Evolutionary conservation across 2,329 filamentous ascomycete species (phyloP).

Genomic region (Botrytis cinerea): DNA sequence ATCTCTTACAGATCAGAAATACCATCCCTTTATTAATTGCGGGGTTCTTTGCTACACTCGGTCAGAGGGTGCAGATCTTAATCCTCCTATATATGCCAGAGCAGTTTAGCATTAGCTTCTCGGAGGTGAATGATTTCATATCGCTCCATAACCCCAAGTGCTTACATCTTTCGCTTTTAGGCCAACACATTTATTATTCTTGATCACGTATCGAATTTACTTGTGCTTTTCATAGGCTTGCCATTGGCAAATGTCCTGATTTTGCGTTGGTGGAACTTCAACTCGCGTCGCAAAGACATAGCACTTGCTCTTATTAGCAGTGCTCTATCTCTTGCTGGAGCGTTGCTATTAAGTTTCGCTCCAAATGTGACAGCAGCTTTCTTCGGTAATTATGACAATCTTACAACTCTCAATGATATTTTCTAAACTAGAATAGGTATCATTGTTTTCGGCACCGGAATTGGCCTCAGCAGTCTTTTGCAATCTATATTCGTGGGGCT

Average conservation of each 20-base stretch:
- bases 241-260: neutral
- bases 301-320: too few relatives aligned
- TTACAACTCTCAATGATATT: too few relatives aligned
- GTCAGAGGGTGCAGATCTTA: neutral
- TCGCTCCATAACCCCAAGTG: neutral
- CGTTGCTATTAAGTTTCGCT: too few relatives aligned
- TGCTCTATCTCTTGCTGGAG: too few relatives aligned
- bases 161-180: neutral
- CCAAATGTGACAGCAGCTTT: too few relatives aligned
- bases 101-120: neutral
- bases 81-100: neutral
- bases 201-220: neutral
- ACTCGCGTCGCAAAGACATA: too few relatives aligned
- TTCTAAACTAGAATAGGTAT: too few relatives aligned
- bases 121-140: neutral
- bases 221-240: neutral
- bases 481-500: too few relatives aligned
- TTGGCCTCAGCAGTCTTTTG: too few relatives aligned
- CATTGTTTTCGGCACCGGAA: too few relatives aligned
- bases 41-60: neutral
- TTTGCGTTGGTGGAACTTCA: too few relatives aligned
- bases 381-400: too few relatives aligned
- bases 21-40: neutral
- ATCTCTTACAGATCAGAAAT: neutral
- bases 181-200: neutral